These are phyloP conservation scores for Solanum clarkiae DNA, from an alignment of 257 asterid genomes.

Conservation along the genomic window DNA sequence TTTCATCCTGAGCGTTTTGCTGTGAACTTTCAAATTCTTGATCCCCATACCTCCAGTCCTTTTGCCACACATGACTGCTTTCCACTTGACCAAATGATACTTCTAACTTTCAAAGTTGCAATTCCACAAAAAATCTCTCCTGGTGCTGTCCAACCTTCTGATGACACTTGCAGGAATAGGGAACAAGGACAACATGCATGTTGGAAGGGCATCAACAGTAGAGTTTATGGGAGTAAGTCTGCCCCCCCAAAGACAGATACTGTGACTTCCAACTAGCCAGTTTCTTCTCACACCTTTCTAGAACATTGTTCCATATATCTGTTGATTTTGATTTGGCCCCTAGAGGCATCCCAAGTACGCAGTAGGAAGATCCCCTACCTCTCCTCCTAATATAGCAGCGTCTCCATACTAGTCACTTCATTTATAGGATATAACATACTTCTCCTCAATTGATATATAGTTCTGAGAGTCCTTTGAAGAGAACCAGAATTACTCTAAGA, in stretches of 20 bases:
- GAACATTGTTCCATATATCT: background rate
- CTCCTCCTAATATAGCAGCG: background rate
- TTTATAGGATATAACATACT: background rate
- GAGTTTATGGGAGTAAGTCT: background rate
- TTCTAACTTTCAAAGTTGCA: background rate
- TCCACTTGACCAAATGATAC: background rate
- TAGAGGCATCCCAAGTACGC: background rate
- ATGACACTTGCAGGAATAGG: background rate
- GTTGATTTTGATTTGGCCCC: background rate
- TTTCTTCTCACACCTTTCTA: background rate
- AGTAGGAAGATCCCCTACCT: background rate
- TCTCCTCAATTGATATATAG: background rate
- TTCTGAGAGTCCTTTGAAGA: background rate
- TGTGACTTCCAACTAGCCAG: background rate
- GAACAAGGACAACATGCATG: background rate
- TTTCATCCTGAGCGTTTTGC: background rate
- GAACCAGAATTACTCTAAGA: background rate
- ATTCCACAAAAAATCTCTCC: background rate
- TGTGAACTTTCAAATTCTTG: background rate
- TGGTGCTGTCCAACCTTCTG: background rate
- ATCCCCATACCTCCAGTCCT: background rate
- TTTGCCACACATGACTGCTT: background rate
- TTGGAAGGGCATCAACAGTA: background rate
- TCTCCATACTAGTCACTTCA: background rate
- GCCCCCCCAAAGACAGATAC: background rate